Base-by-base conservation (phyloP, 2,329 filamentous ascomycete genomes). In the Zopfia rhizophila region DNA sequence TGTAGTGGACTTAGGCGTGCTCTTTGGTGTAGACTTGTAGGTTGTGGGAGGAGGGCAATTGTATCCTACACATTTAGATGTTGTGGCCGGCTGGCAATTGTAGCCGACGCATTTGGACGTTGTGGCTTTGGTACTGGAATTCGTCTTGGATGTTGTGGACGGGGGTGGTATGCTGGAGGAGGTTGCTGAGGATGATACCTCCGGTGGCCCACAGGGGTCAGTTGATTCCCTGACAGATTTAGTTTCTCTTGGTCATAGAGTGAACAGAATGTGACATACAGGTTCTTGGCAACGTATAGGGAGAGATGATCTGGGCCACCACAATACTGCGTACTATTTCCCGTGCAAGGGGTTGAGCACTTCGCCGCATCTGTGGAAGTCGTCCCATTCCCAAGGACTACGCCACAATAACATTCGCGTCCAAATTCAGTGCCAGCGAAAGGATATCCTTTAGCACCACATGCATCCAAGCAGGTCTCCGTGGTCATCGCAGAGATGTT, bases 391-490 rank as follows among this genome's bases (percentile, higher is more conserved):
- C 65, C 65, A 22, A 73, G 54, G 3, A 71, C 70, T 14, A 65
- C 65, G 45, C 73, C 69, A 53, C 74, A 77, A 48, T 72, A 60
- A 22, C 56, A 57, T 23, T 60, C 56, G 5, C 48, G 38, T 5
- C 51, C 51, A 24, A 48, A 60, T 24, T 60, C 56, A n/a, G 73
- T 62, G 33, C 73, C 75, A 12, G 72, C 73, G 49, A 71, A 73
- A 1, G 51, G 43, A 48, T 68, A 75, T 4, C 63, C 66, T 21
- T 63, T 60, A 22, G 49, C 45, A 30, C 72, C 74, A 58, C 74
- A 77, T 37, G 67, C 58, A 41, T 56, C 52, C 27, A 75, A 61
- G 50, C 75, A 77, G 16, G 55, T 56, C 41, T 69, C 58, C n/a
- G 70, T 65, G 2, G 73, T 75, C 50, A 77, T 53, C 29, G 45